A percentile compares a stretch with the other conserved stretches of the same genome.
phyloP scores from a whole-genome alignment of 768 basidiomycete genomes.

The Russula abietina region DNA sequence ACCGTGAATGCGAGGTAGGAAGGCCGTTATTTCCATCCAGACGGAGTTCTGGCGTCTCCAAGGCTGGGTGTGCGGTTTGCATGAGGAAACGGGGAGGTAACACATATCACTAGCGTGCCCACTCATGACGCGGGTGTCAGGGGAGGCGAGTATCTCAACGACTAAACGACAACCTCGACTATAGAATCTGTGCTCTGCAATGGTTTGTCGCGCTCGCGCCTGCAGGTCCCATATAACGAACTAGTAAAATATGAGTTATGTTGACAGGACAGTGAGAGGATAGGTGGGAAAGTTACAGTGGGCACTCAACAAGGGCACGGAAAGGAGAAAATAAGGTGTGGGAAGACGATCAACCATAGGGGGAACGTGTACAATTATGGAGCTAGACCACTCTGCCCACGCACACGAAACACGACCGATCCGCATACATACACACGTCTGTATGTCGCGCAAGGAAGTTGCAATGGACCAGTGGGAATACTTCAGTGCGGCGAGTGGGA shows the following conservation, averaged over 20 bases:
- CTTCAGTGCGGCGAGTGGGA: background rate
- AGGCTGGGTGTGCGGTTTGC: background rate
- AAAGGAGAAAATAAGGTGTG: conserved; percentile 13
- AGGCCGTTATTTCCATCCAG: background rate
- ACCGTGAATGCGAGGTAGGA: background rate
- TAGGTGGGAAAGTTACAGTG: background rate
- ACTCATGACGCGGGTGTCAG: background rate
- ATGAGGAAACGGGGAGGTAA: background rate
- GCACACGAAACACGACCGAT: conserved; percentile 1
- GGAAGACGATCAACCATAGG: conserved; percentile 11
- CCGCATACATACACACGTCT: background rate
- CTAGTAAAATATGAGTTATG: background rate
- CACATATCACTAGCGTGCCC: background rate
- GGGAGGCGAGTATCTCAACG: background rate
- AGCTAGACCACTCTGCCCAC: background rate
- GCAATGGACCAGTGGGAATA: background rate
- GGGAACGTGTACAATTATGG: background rate
- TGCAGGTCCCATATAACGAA: background rate
- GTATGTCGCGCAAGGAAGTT: background rate
- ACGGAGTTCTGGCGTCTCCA: too few relatives aligned
- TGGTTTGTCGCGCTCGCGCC: background rate
- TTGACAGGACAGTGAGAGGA: background rate
- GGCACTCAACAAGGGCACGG: background rate
- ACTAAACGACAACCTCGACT: background rate
- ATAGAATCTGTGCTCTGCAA: background rate